Evolutionary conservation across 805 yeast genomes (phyloP).

Genomic region (Kazachstania viticola): DNA sequence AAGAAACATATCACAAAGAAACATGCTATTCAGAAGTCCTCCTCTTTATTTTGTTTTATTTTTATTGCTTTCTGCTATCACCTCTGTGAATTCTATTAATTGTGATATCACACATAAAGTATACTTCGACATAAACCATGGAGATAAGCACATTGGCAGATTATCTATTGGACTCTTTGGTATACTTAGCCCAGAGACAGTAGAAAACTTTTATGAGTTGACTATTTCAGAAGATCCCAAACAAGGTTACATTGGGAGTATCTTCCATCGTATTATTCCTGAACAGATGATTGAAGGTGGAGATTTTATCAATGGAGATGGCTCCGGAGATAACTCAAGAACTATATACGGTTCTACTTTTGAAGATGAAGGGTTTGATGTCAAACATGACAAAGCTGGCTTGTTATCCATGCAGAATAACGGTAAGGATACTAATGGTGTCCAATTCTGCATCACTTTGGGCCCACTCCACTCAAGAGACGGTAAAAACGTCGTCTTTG

Average conservation of each 20-base stretch:
- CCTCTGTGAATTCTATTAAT: no score
- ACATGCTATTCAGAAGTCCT: no score
- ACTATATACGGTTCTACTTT: conserved; percentile 67
- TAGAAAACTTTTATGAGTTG: conserved; percentile 75
- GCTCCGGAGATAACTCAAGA: conserved; percentile 90
- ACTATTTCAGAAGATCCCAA: conserved; percentile 63
- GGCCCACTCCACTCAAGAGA: conserved; percentile 68
- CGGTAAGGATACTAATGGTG: conserved; percentile 93
- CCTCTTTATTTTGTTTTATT: no score
- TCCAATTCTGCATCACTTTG: conserved; percentile 87
- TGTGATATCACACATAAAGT: conserved; percentile 38
- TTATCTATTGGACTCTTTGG: conserved; percentile 83
- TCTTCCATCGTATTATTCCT: conserved; percentile 94
- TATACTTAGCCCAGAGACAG: conserved; percentile 76
- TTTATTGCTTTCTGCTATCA: no score
- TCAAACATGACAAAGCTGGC: conserved; percentile 67
- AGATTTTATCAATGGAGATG: conserved; percentile 80
- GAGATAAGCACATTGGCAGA: conserved; percentile 66
- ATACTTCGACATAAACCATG: conserved; percentile 76
- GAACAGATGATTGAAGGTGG: conserved; percentile 96
- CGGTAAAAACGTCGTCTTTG: conserved; percentile 87
- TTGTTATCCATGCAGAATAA: conserved; percentile 91
- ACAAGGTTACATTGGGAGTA: conserved; percentile 76
- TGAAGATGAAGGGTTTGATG: conserved; percentile 55
- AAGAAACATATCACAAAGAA: not conserved